phyloP scores from a whole-genome alignment of 2,329 filamentous ascomycete genomes.

The Fusarium coicis region DNA sequence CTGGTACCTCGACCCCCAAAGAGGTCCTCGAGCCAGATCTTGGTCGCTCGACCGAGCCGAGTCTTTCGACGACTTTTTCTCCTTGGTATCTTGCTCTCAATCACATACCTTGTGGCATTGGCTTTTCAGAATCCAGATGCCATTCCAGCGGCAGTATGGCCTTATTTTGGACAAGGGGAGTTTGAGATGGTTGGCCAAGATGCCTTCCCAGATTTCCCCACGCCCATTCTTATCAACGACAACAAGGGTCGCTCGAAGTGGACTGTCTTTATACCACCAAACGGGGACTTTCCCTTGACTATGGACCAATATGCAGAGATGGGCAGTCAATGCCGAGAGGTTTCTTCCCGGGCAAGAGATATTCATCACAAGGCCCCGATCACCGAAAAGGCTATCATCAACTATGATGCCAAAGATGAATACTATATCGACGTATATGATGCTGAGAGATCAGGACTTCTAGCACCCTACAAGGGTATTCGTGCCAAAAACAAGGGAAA shows the following conservation, averaged over 20 bases:
- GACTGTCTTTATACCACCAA: slow-evolving; percentile 82
- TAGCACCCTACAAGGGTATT: slow-evolving; percentile 54
- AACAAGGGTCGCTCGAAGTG: slow-evolving; percentile 73
- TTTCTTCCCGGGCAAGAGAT: slow-evolving; percentile 67
- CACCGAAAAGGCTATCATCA: slow-evolving; percentile 57
- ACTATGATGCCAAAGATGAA: slow-evolving; percentile 71
- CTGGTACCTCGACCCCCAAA: slow-evolving; percentile 70
- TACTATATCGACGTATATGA: slow-evolving; percentile 81
- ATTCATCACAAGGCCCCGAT: slow-evolving; percentile 51
- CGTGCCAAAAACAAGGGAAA: slow-evolving; percentile 55
- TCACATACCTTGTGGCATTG: slow-evolving; percentile 60
- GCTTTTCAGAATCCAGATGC: slow-evolving; percentile 45
- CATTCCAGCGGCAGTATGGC: slow-evolving; percentile 45
- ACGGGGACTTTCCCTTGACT: slow-evolving; percentile 72
- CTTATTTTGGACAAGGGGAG: slow-evolving; percentile 60
- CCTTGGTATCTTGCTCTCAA: slow-evolving; percentile 59
- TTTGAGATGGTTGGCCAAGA: slow-evolving; percentile 76
- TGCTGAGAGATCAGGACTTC: slow-evolving; percentile 71
- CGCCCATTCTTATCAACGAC: slow-evolving; percentile 77
- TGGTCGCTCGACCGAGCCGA: slow-evolving; percentile 63
- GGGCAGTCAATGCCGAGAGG: slow-evolving; percentile 73
- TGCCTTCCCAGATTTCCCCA: slow-evolving; percentile 75
- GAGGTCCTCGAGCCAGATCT: slow-evolving; percentile 64
- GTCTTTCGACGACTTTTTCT: slow-evolving; percentile 67
- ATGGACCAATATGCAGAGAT: slow-evolving; percentile 76